Evolutionary conservation across 2,329 filamentous ascomycete genomes (phyloP), one percentile per base, ranked within the genome.

Genomic region (Cytospora leucostoma): DNA sequence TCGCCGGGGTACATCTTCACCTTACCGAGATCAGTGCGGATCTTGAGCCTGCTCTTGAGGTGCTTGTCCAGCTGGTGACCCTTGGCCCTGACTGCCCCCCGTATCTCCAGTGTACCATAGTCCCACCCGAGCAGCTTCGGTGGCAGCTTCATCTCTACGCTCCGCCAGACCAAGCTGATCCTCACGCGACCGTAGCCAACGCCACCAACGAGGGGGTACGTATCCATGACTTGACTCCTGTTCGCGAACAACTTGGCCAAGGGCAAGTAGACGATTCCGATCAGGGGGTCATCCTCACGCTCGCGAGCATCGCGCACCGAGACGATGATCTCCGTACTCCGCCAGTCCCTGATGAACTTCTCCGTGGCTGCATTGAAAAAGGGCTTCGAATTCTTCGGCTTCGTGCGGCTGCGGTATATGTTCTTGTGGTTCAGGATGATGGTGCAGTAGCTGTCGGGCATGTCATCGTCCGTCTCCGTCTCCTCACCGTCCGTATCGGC

Each of bases 321-420:
- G 35, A 93, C 76, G 67, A 90, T 87, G 37, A 92, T 79, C 71
- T 92, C 88, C 1, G 87, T 83, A 13, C 81, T 84, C 17, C 78
- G 79, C 83, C 88, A 91, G 71, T 92, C 86, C 13, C 84, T 79
- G 47, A 92, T 81, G 67, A 91, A 91, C 6, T 88, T 83, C 72
- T 93, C 90, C 2, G 86, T 90, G 7, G 88, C 88, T 3, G 90
- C 89, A 67, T 92, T 92, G 79, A 90, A 92, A 74, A 92, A 92
- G 0, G 90, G 90, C 69, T 91, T 91, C 0, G 86, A 82, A 66
- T 91, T 92, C 76, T 91, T 91, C 1, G 90, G 89, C 74, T 93
- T 92, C 0, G 89, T 91, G 17, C 90, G 79, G 2, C 89, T 91
- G 69, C 83, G 87, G 76, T 88, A 93, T 13, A 82, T 78, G 71